Evolutionary conservation across 164 flowering plant species (phyloP).

Genomic region (Protea cynaroides): DNA sequence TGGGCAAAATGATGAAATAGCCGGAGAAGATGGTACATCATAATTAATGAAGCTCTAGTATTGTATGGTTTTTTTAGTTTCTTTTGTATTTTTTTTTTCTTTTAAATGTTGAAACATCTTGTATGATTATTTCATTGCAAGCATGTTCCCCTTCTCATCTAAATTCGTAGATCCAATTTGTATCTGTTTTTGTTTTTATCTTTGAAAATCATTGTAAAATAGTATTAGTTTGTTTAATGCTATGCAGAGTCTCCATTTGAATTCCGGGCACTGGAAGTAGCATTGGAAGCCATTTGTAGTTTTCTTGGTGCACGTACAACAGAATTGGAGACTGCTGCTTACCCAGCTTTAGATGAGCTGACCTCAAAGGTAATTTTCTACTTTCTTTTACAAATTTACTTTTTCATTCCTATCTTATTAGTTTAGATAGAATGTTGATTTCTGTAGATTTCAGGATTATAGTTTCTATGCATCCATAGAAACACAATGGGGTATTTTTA

Average conservation of each 20-base stretch:
- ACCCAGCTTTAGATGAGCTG: conserved; percentile 94
- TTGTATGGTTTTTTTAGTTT: background rate
- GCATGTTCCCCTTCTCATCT: background rate
- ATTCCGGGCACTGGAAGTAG: conserved; percentile 92
- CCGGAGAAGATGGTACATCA: conserved; percentile 65
- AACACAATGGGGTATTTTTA: no score
- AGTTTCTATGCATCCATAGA: no score
- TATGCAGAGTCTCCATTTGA: conserved; percentile 90
- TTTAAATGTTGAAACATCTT: background rate
- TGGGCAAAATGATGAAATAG: conserved; percentile 56
- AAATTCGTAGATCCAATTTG: background rate
- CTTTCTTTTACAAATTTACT: background rate
- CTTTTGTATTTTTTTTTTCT: conserved; percentile 1
- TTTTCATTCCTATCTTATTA: background rate
- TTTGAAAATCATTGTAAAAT: background rate
- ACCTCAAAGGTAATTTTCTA: conserved; percentile 60
- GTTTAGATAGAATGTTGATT: background rate
- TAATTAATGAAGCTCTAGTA: background rate
- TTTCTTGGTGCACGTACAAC: conserved; percentile 88
- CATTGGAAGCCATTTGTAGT: conserved; percentile 88
- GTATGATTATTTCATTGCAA: background rate
- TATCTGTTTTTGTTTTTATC: background rate
- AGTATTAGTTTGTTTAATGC: conserved; percentile 8
- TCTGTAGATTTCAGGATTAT: no score
- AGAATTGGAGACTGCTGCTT: conserved; percentile 83